Evolutionary conservation across 192 early-diverging fungal species (phyloP).

Genomic region (Polychytrium aggregatum): DNA sequence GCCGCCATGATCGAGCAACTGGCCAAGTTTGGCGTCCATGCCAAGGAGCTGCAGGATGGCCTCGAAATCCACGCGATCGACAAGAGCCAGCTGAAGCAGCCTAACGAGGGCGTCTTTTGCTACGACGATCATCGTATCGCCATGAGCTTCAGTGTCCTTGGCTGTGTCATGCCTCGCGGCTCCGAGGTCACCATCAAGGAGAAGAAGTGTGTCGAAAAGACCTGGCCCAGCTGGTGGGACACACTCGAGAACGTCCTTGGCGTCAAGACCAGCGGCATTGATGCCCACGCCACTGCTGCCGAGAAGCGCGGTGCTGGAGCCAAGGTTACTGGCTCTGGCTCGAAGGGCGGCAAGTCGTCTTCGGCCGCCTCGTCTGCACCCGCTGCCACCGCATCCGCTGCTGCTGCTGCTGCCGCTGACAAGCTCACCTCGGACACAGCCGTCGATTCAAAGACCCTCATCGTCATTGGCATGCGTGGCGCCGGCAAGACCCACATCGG

Average conservation of each 20-base stretch:
- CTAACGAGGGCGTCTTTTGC: constrained; percentile 67
- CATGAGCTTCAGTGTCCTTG: constrained; percentile 88
- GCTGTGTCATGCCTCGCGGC: constrained; percentile 50
- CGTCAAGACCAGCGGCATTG: constrained; percentile 39
- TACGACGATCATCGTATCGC: constrained; percentile 98
- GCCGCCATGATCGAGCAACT: constrained; percentile 92
- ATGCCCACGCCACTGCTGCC: constrained; percentile 36
- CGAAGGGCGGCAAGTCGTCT: constrained; percentile 1
- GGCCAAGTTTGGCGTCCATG: constrained; percentile 73
- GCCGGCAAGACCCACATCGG: constrained; percentile 90
- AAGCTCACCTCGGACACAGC: background rate
- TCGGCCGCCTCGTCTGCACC: background rate
- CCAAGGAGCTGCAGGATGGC: constrained; percentile 78
- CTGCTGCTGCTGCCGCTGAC: background rate
- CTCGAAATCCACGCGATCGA: constrained; percentile 69
- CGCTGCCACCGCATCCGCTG: constrained; percentile 2
- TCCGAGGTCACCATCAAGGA: constrained; percentile 50
- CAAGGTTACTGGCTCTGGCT: background rate
- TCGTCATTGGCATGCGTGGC: constrained; percentile 98
- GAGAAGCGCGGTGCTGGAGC: constrained; percentile 14
- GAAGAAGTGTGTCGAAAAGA: constrained; percentile 97
- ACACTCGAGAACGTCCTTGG: constrained; percentile 71
- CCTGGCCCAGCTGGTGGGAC: constrained; percentile 99
- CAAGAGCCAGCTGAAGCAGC: constrained; percentile 31
- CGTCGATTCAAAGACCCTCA: constrained; percentile 44